These are phyloP conservation scores for Komagataella pseudopastoris DNA, from an alignment of 805 yeast genomes.

Conservation along the genomic window DNA sequence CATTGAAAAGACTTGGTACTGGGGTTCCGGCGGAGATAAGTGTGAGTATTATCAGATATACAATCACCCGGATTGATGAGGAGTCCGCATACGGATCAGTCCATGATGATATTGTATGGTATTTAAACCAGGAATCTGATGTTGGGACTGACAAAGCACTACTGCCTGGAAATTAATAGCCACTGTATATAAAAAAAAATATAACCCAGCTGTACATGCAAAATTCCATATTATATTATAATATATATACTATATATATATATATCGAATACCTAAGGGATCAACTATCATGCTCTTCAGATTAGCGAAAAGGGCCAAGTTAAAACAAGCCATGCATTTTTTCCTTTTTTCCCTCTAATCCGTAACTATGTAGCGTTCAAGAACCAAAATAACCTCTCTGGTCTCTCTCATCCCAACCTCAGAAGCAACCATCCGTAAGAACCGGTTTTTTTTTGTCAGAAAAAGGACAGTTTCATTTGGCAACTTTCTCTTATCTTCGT, in stretches of 20 bases:
- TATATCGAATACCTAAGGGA: too few species aligned
- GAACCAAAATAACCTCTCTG: neutral
- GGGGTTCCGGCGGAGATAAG: neutral
- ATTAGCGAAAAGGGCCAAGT: neutral
- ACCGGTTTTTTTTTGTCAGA: too few species aligned
- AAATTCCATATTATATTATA: too few species aligned
- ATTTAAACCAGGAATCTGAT: constrained; percentile 1
- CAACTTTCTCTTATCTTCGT: neutral
- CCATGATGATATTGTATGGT: constrained; percentile 2
- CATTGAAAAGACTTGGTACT: neutral
- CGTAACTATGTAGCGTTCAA: neutral
- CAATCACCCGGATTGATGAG: neutral
- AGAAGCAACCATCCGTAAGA: neutral
- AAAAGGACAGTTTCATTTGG: neutral
- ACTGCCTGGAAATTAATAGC: neutral
- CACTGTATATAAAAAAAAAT: neutral
- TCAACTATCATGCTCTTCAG: neutral
- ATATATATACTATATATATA: too few species aligned
- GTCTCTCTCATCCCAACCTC: neutral
- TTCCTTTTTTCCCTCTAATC: neutral
- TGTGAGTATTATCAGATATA: too few species aligned
- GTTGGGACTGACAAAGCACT: neutral
- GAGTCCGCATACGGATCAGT: neutral
- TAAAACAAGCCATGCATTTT: neutral
- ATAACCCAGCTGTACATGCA: neutral